Percentiles rank a stretch among this genome's conserved stretches.
phyloP scores from a whole-genome alignment of 495 filamentous ascomycete species.

The Hyaloscypha variabilis region DNA sequence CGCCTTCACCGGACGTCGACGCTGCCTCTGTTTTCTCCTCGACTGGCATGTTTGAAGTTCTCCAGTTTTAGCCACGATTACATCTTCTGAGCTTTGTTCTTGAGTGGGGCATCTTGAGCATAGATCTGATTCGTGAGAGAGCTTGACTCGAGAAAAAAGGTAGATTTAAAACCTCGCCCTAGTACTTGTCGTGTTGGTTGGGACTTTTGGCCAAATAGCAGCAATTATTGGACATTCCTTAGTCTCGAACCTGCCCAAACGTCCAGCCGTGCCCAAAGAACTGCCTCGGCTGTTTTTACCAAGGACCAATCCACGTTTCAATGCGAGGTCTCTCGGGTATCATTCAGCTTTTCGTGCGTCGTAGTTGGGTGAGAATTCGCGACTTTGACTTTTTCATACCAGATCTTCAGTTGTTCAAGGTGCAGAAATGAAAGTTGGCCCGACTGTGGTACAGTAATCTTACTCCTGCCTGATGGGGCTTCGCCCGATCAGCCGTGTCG shows the following conservation, averaged over 20 bases:
- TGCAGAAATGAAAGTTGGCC: background rate
- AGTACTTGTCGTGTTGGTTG: too few relatives aligned
- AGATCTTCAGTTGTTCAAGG: background rate
- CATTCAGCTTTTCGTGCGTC: background rate
- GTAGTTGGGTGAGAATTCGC: background rate
- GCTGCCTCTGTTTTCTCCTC: background rate
- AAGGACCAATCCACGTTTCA: background rate
- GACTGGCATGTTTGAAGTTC: background rate
- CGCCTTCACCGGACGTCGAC: background rate
- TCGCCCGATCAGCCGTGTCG: background rate
- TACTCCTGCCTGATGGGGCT: background rate
- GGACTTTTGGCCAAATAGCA: background rate
- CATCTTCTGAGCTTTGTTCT: background rate
- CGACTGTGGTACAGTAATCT: background rate
- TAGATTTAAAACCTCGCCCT: background rate
- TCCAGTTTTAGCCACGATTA: background rate
- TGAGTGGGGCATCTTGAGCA: background rate
- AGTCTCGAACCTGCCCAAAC: background rate
- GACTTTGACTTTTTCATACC: background rate
- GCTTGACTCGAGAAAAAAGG: background rate
- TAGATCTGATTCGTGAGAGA: too few relatives aligned
- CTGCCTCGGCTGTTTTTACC: background rate
- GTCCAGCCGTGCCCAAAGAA: background rate
- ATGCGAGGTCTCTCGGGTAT: background rate
- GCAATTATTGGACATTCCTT: background rate